Conservation (phyloP, 371 early-diverging fungal genomes). For the Mortierella sp. region DNA sequence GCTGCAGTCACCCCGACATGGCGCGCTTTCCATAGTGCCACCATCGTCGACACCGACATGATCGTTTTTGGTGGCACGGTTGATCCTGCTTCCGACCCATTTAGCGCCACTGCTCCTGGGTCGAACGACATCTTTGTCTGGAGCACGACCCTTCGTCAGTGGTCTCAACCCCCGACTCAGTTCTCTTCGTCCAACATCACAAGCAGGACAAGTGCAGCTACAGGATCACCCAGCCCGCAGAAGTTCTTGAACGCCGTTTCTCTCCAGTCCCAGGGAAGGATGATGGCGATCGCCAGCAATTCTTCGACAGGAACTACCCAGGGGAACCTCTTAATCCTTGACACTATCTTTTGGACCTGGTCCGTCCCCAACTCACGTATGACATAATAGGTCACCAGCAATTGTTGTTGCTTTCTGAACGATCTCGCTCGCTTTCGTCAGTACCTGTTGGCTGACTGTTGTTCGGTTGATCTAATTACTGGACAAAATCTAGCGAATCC, state of each 20-base stretch:
- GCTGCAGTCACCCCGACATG: slow-evolving; percentile 25
- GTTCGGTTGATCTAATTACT: neutral
- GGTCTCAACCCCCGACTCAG: slow-evolving; percentile 48
- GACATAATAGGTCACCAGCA: neutral
- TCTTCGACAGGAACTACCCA: slow-evolving; percentile 11
- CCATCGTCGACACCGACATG: slow-evolving; percentile 43
- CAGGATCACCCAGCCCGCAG: slow-evolving; percentile 30
- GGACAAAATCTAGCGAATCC: slow-evolving; percentile 15
- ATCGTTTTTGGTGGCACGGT: slow-evolving; percentile 45
- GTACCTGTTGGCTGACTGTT: neutral
- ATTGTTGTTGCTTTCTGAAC: neutral
- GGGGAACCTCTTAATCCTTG: slow-evolving; percentile 26
- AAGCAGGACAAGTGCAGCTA: neutral
- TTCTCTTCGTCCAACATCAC: slow-evolving; percentile 4
- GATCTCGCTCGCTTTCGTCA: neutral
- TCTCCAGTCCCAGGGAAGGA: slow-evolving; percentile 38
- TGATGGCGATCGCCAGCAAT: slow-evolving; percentile 40
- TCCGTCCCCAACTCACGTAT: slow-evolving; percentile 50
- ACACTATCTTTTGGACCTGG: slow-evolving; percentile 49
- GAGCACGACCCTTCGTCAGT: slow-evolving; percentile 39
- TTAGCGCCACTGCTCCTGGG: slow-evolving; percentile 16
- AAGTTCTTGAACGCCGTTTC: slow-evolving; percentile 35
- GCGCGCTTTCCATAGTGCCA: slow-evolving; percentile 51
- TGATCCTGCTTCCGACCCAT: slow-evolving; percentile 23
- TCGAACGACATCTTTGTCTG: slow-evolving; percentile 48